Base-by-base conservation (phyloP, 176 grass and related monocot species). In the Saccharum spontaneum region DNA sequence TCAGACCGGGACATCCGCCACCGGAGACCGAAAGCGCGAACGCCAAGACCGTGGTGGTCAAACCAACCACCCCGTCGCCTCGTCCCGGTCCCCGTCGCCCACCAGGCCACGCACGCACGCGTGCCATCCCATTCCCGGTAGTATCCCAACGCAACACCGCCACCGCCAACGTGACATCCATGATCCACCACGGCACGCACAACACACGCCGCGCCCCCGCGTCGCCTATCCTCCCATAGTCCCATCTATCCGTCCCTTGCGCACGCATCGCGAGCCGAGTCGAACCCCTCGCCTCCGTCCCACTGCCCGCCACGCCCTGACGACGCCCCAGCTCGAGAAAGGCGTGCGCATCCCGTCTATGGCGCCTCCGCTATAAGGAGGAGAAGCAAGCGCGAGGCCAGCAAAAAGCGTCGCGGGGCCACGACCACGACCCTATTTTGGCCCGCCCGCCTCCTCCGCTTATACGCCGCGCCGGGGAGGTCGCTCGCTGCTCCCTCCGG, bases 181-280 rank as follows among this genome's bases (percentile, higher is more conserved):
- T n/a, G n/a, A n/a, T n/a, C n/a, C 81, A 87, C 89, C 80, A 52
- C 89, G 80, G 62, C 67, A 43, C 39, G 24, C 69, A 22, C 67
- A 24, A 16, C 43, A 23, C 72, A 10, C 22, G 3, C 9, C n/a
- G 9, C 22, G 22, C 22, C 1, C 20, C 1, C 20, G 54, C 17
- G 6, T 6, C 20, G 54, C 54, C 3, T 10, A 8, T 14, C 48
- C 4, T 50, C 48, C 48, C 3, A 34, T 34, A 2, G n/a, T 12
- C 2, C 14, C 14, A 16, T 15, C 46, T 50, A 15, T 22, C 17
- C 52, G 2, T 55, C 17, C 20, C 54, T 59, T n/a, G 18, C 52
- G 54, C 54, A 20, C 54, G 54, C 54, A 20, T 55, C 50, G 50
- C 17, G 22, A 24, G 22, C 57, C 57, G 52, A 57, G 31, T 6